Base-by-base conservation (phyloP, 2,329 filamentous ascomycete genomes). In the Clonostachys rhizophaga region DNA sequence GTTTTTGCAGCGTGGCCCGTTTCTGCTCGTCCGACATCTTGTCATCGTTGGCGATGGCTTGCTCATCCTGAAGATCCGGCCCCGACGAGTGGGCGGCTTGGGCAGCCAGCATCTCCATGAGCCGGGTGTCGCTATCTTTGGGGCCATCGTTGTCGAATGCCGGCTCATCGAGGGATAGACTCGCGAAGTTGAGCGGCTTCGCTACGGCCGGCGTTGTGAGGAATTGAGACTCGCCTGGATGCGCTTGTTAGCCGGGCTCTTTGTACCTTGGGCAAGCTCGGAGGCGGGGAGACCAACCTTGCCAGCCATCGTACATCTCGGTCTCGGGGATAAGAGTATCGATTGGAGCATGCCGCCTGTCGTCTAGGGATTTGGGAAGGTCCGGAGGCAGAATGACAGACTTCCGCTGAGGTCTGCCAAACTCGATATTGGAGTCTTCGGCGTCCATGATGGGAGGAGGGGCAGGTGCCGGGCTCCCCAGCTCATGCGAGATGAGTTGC, bases 261-360 rank as follows among this genome's bases (percentile, higher is more conserved):
- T 20, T 14, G 40, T 9, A 20, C 40, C 20, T 42, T 7, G 40
- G 13, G n/a, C n/a, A 42, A 20, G 20, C 13, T 20, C 16, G 14
- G 14, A 18, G 17, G 36, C 36, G 52, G 50, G 53, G 54, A 46
- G 20, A 34, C 43, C 35, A 55, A 76, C 92, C 92, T 84, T 97
- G 91, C 94, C 94, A 99, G 56, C 90, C 94, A 78, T 99, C 94
- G 66, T 97, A 99, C 72, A 96, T 90, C 74, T 97, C 94, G 39
- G 91, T 96, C 74, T 97, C 94, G 37, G 78, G 76, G 47, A 87
- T 78, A 53, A 84, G 79, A 52, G 62, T 58, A 49, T 85, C 83
- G 42, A 73, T 75, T 5, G 84, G 79, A 34, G 87, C 79, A 58
- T 77, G 77, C 56, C 85, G 81, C 50, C 94, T 83, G 71, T 99